Conservation (phyloP, 2,329 filamentous ascomycete species). For the Fusarium aywerte region DNA sequence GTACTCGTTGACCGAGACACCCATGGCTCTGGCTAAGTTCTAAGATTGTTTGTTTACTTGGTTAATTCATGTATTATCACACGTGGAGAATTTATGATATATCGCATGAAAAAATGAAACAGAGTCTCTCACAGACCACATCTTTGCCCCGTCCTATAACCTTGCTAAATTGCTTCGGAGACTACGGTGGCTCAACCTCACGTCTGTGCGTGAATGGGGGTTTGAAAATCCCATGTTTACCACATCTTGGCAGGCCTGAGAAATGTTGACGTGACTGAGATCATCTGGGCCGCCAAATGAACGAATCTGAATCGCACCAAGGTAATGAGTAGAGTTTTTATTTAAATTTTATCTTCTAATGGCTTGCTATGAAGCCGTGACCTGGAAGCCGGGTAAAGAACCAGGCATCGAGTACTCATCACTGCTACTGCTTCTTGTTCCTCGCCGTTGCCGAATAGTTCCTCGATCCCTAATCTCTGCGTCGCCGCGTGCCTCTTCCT, state of each 20-base stretch:
- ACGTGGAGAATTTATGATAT: slow-evolving; percentile 1
- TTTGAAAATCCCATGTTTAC: not conserved
- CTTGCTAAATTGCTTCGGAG: slow-evolving; percentile 11
- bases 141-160: not conserved
- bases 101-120: slow-evolving; percentile 24
- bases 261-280: not conserved
- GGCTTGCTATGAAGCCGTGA: slow-evolving; percentile 42
- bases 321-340: slow-evolving; percentile 11
- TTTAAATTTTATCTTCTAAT: slow-evolving; percentile 1
- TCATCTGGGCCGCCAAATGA: not conserved
- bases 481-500: slow-evolving; percentile 63
- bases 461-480: slow-evolving; percentile 52
- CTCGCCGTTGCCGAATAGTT: slow-evolving; percentile 55
- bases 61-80: slow-evolving; percentile 10
- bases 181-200: slow-evolving; percentile 1
- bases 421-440: slow-evolving; percentile 51
- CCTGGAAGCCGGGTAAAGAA: slow-evolving; percentile 55
- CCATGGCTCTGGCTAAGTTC: slow-evolving; percentile 47
- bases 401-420: slow-evolving; percentile 60
- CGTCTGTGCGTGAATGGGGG: slow-evolving; percentile 21
- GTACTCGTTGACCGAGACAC: slow-evolving; percentile 74
- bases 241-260: not conserved
- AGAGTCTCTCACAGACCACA: slow-evolving; percentile 19
- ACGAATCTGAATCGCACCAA: not conserved
- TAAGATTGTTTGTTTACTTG: slow-evolving; percentile 34